Base-by-base conservation (phyloP, 345 rosid species). In the Pistacia integerrima region DNA sequence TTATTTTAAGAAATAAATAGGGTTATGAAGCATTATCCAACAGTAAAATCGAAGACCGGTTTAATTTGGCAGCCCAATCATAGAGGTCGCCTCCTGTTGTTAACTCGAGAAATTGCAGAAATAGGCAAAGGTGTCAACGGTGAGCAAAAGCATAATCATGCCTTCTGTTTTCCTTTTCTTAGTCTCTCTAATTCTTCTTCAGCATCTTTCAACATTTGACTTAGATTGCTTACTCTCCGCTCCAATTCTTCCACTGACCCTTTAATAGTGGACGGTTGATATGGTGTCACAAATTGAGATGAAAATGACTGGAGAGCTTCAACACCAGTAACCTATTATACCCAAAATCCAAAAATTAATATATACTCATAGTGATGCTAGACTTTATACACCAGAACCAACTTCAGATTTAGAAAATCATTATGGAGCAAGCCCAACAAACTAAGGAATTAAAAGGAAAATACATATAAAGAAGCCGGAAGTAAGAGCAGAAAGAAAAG, bases 291-390 rank as follows among this genome's bases (percentile, higher is more conserved):
- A 82, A 97, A 94, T 68, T 82, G 86, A 49, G 44, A 74, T 35
- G 99, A 97, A 79, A 97, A 91, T 12, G 85, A 85, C 77, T 90
- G 88, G 56, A 97, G 89, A 75, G 98, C 93, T 82, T 91, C 93
- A n/a, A 92, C 91, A 58, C 98, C 98, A 48, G 99, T 96, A 52
- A 96, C 98, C 99, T 96, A 69, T 82, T 14, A 83, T 59, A 70
- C 35, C 66, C 13, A 68, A 35, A 48, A 59, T 20, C 58, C 35
- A 20, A 64, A 3, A 25, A 59, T 14, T 60, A 59, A 36, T 18
- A 54, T 35, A 41, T 11, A 28, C 2, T 58, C 10, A 59, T 12
- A 38, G 22, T 38, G 18, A 18, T n/a, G 36, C 55, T 58, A 35
- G 22, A 54, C 17, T n/a, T 3, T 35, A n/a, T 36, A 11, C 52